Percentiles rank a stretch among this genome's conserved stretches.
These are phyloP conservation scores for Epichloe sibirici DNA, from an alignment of 2,329 filamentous ascomycete genomes.

Conservation along the genomic window DNA sequence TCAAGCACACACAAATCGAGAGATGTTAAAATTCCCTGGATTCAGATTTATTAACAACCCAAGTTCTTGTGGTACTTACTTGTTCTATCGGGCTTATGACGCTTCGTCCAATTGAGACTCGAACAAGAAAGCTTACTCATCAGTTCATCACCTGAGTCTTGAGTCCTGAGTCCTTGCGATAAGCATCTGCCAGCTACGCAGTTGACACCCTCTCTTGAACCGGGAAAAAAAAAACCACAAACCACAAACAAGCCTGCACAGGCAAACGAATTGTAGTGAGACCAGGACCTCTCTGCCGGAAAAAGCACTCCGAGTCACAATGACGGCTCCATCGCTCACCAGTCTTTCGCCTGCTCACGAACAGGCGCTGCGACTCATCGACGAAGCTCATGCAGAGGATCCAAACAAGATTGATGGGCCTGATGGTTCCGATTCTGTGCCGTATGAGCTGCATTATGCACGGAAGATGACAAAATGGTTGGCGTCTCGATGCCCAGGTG, in stretches of 20 bases:
- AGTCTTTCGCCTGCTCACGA: slow-evolving; percentile 18
- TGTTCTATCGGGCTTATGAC: neutral
- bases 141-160: neutral
- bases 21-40: no score
- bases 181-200: neutral
- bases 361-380: slow-evolving; percentile 54
- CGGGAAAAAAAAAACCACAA: no score
- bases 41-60: neutral
- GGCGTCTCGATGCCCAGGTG: slow-evolving; percentile 41
- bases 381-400: slow-evolving; percentile 42
- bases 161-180: neutral
- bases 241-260: no score
- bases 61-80: neutral
- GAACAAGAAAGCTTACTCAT: slow-evolving; percentile 2
- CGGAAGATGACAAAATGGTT: slow-evolving; percentile 69
- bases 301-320: neutral
- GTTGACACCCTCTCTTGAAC: neutral
- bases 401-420: slow-evolving; percentile 27
- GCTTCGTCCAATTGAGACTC: neutral
- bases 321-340: neutral
- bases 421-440: slow-evolving; percentile 32
- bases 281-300: no score
- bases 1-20: no score
- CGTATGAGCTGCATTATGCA: slow-evolving; percentile 77
- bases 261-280: no score